Evolutionary conservation across 1,139 yeast genomes (phyloP), one percentile per base, ranked within the genome.

Genomic region (Nakaseomyces delphensis): DNA sequence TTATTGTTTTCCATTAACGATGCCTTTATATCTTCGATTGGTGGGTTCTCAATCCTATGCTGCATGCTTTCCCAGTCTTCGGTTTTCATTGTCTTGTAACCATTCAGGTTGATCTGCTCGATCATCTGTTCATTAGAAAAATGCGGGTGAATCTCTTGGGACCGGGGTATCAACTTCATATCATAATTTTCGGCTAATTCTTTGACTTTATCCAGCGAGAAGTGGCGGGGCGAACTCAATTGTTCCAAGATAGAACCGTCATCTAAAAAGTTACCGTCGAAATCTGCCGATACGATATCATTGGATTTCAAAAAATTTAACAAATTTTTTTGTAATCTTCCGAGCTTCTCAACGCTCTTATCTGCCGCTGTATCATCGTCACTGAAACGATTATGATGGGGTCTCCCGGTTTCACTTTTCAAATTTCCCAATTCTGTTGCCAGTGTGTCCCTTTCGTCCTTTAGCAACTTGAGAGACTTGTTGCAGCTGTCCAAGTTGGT

Each of bases 301-400:
- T 54, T 84, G 89, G 5, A 75, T 66, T 57, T 83, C 89, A 38
- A 82, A 64, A 13, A 71, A 76, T 11, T 42, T 20, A 21, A 31
- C 41, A 37, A 18, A 11, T 15, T 15, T 8, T 10, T 2, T 21
- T 33, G 25, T 11, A 33, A 13, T 4, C 13, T 33, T 10, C 4
- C 9, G 16, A 33, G 18, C 9, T 3, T 20, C 4, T 6, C 16
- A n/a, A n/a, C n/a, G n/a, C n/a, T n/a, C n/a, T n/a, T n/a, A n/a
- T n/a, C n/a, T n/a, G n/a, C n/a, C n/a, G n/a, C n/a, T n/a, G n/a
- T n/a, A n/a, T n/a, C n/a, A n/a, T n/a, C n/a, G n/a, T n/a, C n/a
- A n/a, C n/a, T n/a, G n/a, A n/a, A n/a, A n/a, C n/a, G n/a, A n/a
- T n/a, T n/a, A n/a, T n/a, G n/a, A n/a, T n/a, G n/a, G n/a, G n/a